These are phyloP conservation scores for Athelia sp. DNA, from an alignment of 1,284 basidiomycete genomes.

Conservation along the genomic window DNA sequence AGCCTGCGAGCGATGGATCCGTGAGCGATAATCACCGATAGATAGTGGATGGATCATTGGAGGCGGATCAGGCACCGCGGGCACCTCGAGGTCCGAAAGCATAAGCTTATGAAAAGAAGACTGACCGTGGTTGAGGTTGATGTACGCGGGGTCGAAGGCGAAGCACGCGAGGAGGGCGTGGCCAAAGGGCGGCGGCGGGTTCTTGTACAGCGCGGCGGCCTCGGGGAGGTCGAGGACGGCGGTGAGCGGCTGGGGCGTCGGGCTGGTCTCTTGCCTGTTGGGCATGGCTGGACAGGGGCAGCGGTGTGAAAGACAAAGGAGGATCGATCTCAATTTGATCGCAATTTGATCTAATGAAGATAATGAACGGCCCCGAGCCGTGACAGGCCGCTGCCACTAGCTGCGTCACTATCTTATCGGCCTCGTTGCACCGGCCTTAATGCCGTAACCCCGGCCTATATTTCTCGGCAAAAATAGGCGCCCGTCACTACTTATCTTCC, in stretches of 20 bases:
- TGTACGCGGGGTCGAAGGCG: slow-evolving; percentile 45
- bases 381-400: no score
- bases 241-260: not conserved
- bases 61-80: not conserved
- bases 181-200: slow-evolving; percentile 43
- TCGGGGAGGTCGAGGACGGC: not conserved
- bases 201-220: not conserved
- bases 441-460: no score
- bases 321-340: not conserved
- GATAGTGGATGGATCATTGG: not conserved
- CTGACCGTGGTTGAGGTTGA: slow-evolving; percentile 65
- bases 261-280: not conserved
- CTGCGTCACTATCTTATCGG: no score
- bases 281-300: not conserved
- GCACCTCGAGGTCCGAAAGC: not conserved
- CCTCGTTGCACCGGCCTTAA: no score
- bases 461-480: not conserved
- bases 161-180: slow-evolving; percentile 46
- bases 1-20: slow-evolving; percentile 35
- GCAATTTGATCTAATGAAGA: no score
- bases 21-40: not conserved
- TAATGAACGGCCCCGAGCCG: no score
- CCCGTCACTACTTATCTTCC: not conserved
- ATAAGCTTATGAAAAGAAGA: not conserved
- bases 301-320: not conserved